Evolutionary conservation across 805 yeast genomes (phyloP).

Genomic region (Pichia occidentalis): DNA sequence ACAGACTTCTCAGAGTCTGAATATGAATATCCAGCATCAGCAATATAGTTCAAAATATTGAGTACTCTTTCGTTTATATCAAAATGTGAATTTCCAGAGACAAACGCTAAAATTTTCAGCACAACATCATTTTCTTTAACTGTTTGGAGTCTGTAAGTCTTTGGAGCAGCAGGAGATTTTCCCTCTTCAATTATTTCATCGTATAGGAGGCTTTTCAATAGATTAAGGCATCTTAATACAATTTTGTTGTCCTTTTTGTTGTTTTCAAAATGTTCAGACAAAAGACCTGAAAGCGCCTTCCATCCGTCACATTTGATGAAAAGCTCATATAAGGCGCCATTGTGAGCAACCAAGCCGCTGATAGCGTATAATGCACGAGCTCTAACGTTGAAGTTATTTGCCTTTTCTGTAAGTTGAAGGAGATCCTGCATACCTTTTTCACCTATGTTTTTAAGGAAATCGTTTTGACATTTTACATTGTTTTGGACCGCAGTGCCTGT

Average conservation of each 20-base stretch:
- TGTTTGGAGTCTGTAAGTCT: conserved; percentile 26
- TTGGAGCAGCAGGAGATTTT: not conserved
- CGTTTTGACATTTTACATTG: conserved; percentile 68
- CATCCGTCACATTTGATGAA: conserved; percentile 63
- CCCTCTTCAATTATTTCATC: conserved; percentile 38
- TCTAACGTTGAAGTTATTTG: conserved; percentile 30
- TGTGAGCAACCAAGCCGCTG: conserved; percentile 67
- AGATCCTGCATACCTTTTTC: conserved; percentile 39
- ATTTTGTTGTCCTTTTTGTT: conserved; percentile 12
- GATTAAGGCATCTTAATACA: conserved; percentile 13
- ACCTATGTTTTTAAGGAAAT: conserved; percentile 45
- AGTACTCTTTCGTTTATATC: conserved; percentile 52
- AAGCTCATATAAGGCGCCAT: conserved; percentile 42
- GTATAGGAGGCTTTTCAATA: conserved; percentile 44
- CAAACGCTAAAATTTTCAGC: conserved; percentile 27
- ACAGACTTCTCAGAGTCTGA: conserved; percentile 28
- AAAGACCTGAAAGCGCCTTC: conserved; percentile 35
- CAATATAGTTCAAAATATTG: conserved; percentile 42
- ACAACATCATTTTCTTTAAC: conserved; percentile 34
- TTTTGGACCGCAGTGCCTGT: conserved; percentile 93
- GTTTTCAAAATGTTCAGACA: conserved; percentile 12
- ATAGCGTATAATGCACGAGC: conserved; percentile 74
- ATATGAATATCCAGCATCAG: conserved; percentile 40
- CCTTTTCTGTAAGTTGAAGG: conserved; percentile 29
- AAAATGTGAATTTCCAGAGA: conserved; percentile 34